Percentiles rank a stretch among this genome's conserved stretches.
phyloP scores from a whole-genome alignment of 2,329 filamentous ascomycete genomes.

The Clonostachys solani region DNA sequence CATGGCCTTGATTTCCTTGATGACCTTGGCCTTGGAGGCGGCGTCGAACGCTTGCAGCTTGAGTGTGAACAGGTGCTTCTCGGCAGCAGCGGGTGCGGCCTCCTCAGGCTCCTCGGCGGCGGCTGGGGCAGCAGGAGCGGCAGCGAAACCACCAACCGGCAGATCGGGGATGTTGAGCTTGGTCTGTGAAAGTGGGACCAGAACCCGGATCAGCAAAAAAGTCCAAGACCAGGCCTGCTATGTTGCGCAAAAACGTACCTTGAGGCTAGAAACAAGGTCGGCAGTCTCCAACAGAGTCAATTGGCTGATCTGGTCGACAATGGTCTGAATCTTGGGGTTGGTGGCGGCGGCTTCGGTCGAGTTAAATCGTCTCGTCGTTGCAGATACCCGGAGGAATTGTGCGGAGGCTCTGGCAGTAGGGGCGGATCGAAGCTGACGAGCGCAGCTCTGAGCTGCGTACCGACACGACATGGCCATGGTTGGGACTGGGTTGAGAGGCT shows the following conservation, averaged over 20 bases:
- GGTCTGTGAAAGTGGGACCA: conserved; percentile 47
- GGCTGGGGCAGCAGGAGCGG: conserved; percentile 58
- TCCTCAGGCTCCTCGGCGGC: conserved; percentile 80
- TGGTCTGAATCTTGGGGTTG: conserved; percentile 89
- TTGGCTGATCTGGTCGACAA: conserved; percentile 98
- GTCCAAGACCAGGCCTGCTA: background rate
- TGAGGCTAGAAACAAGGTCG: conserved; percentile 89
- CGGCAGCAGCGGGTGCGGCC: conserved; percentile 81
- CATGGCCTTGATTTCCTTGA: conserved; percentile 99
- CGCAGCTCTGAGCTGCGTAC: conserved; percentile 61
- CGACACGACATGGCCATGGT: conserved; percentile 61
- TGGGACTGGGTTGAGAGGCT: conserved; percentile 14
- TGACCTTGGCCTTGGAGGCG: conserved; percentile 92
- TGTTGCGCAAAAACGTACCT: conserved; percentile 53
- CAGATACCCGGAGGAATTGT: conserved; percentile 39
- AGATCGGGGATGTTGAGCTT: conserved; percentile 97
- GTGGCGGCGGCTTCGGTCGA: conserved; percentile 68
- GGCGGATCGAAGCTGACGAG: conserved; percentile 53
- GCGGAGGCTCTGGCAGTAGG: conserved; percentile 40
- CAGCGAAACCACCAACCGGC: conserved; percentile 86
- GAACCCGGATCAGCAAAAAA: background rate
- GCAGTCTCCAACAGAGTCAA: conserved; percentile 97
- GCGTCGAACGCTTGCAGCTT: conserved; percentile 91
- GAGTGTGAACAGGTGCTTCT: conserved; percentile 95
- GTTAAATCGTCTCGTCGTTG: conserved; percentile 72